phyloP scores from a whole-genome alignment of 2,329 filamentous ascomycete genomes.

The Cercospora beticola region DNA sequence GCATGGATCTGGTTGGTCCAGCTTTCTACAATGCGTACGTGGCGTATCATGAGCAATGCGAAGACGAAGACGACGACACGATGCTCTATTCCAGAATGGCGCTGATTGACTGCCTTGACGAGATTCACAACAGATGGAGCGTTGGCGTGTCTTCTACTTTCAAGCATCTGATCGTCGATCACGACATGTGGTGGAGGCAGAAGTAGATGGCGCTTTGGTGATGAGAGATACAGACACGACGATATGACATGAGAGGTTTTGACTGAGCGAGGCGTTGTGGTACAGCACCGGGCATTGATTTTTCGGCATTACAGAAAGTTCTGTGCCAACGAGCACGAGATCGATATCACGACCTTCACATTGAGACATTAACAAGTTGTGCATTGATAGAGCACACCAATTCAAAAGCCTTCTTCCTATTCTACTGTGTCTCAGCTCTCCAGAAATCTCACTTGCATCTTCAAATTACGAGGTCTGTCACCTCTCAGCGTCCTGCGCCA shows the following conservation, averaged over 20 bases:
- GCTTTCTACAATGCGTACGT: constrained; percentile 1
- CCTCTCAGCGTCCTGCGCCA: background rate
- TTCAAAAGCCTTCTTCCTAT: background rate
- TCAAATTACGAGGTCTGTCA: background rate
- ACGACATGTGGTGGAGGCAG: constrained; percentile 4
- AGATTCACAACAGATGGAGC: background rate
- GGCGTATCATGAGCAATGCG: background rate
- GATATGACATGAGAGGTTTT: background rate
- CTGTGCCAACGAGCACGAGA: background rate
- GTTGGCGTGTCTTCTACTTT: background rate
- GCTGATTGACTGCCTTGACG: constrained; percentile 3
- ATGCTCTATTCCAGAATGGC: background rate
- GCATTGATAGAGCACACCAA: background rate
- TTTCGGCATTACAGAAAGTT: background rate
- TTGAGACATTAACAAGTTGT: background rate
- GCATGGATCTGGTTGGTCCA: constrained; percentile 7
- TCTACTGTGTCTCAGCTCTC: background rate
- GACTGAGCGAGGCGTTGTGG: background rate
- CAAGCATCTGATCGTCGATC: background rate
- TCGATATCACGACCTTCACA: background rate
- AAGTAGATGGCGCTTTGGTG: background rate
- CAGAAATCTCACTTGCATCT: background rate
- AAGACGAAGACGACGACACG: background rate
- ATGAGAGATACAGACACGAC: background rate
- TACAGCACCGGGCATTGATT: background rate